Conservation (phyloP, 768 basidiomycete genomes). For the Tricholoma terreum region DNA sequence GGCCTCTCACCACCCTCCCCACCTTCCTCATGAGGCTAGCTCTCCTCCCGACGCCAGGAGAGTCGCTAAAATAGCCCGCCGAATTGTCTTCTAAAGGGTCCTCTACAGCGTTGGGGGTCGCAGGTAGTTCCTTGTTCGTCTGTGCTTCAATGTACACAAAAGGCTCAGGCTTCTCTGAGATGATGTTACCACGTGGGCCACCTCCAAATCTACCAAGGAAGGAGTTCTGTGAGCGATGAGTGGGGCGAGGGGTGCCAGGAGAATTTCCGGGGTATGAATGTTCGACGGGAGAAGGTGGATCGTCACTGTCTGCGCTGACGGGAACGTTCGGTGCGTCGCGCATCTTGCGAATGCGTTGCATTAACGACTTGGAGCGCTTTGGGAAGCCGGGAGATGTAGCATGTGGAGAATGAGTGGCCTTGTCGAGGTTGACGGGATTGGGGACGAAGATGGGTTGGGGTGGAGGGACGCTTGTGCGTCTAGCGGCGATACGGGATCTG, state of each 20-base stretch:
- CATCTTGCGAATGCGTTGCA: conserved; percentile 88
- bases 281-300: conserved; percentile 40
- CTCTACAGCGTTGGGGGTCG: conserved; percentile 28
- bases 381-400: conserved; percentile 45
- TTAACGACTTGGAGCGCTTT: conserved; percentile 77
- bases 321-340: conserved; percentile 83
- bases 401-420: conserved; percentile 40
- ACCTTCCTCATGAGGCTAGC: conserved; percentile 80
- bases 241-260: conserved; percentile 43
- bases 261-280: conserved; percentile 14
- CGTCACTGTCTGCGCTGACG: conserved; percentile 45
- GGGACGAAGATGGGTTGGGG: conserved; percentile 81
- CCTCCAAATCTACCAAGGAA: conserved; percentile 71
- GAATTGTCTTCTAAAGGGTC: conserved; percentile 30
- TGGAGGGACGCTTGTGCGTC: conserved; percentile 64
- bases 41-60: conserved; percentile 62
- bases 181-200: conserved; percentile 24
- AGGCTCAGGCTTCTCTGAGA: conserved; percentile 44
- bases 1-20: conserved; percentile 61
- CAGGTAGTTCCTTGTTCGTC: conserved; percentile 56
- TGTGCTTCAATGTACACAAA: conserved; percentile 66
- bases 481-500: conserved; percentile 36
- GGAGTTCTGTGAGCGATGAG: conserved; percentile 70
- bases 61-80: conserved; percentile 9
- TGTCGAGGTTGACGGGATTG: conserved; percentile 40